phyloP scores from a whole-genome alignment of 306 rosid species.

The Trichosanthes cucumerina region DNA sequence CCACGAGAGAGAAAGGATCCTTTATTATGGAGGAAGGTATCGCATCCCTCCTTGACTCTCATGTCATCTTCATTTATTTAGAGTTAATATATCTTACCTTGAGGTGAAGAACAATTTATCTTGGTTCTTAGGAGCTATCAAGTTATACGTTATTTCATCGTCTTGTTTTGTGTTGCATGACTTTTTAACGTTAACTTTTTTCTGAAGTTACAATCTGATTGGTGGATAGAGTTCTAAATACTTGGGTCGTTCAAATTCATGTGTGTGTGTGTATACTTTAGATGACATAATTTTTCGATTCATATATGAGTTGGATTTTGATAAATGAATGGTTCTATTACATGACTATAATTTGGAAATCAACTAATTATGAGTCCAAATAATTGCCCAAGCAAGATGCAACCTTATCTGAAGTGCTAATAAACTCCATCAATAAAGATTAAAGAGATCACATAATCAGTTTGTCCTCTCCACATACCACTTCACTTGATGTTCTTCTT shows the following conservation, averaged over 20 bases:
- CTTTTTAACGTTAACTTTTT: background rate
- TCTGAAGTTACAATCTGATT: background rate
- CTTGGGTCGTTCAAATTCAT: background rate
- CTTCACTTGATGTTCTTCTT: background rate
- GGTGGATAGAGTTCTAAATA: background rate
- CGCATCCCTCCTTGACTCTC: constrained; percentile 2
- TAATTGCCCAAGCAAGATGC: background rate
- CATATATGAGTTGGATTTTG: background rate
- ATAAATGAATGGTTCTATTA: background rate
- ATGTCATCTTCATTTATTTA: background rate
- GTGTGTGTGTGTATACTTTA: too few species aligned
- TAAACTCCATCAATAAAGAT: background rate
- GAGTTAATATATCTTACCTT: background rate
- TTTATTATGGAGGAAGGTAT: constrained; percentile 73
- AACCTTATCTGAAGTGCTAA: background rate
- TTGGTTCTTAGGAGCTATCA: background rate
- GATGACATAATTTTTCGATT: background rate
- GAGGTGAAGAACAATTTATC: background rate
- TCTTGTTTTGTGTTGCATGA: background rate
- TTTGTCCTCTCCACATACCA: background rate
- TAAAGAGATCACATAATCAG: background rate
- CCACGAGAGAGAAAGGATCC: constrained; percentile 80
- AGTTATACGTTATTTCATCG: background rate
- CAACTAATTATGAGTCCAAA: background rate
- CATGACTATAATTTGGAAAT: background rate